Conservation (phyloP, 352 stramenopile species). For the Globisporangium iwayamae region DNA sequence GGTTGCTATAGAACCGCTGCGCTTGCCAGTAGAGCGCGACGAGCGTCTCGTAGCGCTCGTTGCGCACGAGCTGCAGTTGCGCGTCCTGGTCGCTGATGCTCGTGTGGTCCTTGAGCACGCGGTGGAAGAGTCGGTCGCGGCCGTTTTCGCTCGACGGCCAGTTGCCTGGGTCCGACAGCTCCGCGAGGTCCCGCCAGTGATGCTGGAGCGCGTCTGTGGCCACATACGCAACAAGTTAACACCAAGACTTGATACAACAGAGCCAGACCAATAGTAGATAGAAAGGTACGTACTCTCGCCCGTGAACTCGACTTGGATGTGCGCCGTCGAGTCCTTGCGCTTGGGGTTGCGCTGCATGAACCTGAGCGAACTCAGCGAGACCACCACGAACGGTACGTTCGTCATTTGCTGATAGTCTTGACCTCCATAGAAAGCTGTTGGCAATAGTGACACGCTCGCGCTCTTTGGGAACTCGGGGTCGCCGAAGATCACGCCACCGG, state of each 20-base stretch:
- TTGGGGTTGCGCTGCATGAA: background rate
- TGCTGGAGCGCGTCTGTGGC: conserved; percentile 48
- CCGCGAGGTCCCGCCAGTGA: conserved; percentile 57
- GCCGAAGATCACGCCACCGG: conserved; percentile 43
- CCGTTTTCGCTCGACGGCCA: conserved; percentile 43
- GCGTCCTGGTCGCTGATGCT: conserved; percentile 36
- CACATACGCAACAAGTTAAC: background rate
- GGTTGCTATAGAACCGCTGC: conserved; percentile 29
- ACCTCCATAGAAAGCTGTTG: conserved; percentile 12
- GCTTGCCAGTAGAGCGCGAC: conserved; percentile 35
- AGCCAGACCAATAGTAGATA: background rate
- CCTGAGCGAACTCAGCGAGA: conserved; percentile 14
- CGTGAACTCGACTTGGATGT: conserved; percentile 61
- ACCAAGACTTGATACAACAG: background rate
- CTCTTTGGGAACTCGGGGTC: conserved; percentile 28
- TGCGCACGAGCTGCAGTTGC: conserved; percentile 36
- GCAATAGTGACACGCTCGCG: conserved; percentile 9
- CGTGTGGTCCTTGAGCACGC: conserved; percentile 69
- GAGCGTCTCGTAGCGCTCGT: conserved; percentile 53
- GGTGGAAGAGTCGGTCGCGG: conserved; percentile 58
- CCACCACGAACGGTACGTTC: conserved; percentile 47
- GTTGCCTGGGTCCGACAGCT: conserved; percentile 41
- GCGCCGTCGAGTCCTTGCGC: conserved; percentile 19
- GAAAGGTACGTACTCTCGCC: conserved; percentile 46
- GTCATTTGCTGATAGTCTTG: conserved; percentile 16